phyloP scores from a whole-genome alignment of 352 stramenopile genomes.

The Phytopythium cucurbitacearum region DNA sequence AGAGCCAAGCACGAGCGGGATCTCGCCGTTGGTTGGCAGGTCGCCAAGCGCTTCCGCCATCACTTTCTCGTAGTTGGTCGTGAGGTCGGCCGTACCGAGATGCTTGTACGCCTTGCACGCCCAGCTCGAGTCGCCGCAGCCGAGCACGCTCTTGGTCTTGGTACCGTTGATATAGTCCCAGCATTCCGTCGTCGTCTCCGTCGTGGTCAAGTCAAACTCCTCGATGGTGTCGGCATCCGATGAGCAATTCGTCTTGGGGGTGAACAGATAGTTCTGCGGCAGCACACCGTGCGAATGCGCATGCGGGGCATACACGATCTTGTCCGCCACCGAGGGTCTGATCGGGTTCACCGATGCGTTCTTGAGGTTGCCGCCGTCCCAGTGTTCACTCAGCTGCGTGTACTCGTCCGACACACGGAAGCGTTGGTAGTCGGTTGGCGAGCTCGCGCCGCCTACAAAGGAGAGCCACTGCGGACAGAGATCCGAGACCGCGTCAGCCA shows the following conservation, averaged over 20 bases:
- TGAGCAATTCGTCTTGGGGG: constrained; percentile 37
- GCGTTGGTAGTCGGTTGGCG: constrained; percentile 24
- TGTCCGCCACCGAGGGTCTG: constrained; percentile 36
- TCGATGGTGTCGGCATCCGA: constrained; percentile 15
- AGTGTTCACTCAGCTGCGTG: constrained; percentile 33
- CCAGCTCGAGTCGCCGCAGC: constrained; percentile 31
- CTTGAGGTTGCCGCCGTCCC: constrained; percentile 61
- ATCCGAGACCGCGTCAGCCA: constrained; percentile 38
- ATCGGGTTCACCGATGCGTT: constrained; percentile 49
- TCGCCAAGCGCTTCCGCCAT: constrained; percentile 39
- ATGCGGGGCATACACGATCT: constrained; percentile 65
- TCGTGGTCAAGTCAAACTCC: constrained; percentile 13
- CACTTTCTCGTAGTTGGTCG: constrained; percentile 32
- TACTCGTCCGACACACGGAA: constrained; percentile 44
- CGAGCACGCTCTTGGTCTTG: constrained; percentile 27
- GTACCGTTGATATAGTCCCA: constrained; percentile 38
- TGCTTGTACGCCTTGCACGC: constrained; percentile 44
- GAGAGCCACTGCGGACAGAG: constrained; percentile 61
- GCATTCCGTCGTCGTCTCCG: constrained; percentile 22
- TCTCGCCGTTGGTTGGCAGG: constrained; percentile 20
- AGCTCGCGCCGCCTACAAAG: constrained; percentile 54
- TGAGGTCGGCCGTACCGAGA: constrained; percentile 15
- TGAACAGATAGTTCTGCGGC: constrained; percentile 62
- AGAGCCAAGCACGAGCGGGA: constrained; percentile 48
- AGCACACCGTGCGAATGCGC: constrained; percentile 48